phyloP scores from a whole-genome alignment of 441 rosid species.

The Flueggea neowawraea region DNA sequence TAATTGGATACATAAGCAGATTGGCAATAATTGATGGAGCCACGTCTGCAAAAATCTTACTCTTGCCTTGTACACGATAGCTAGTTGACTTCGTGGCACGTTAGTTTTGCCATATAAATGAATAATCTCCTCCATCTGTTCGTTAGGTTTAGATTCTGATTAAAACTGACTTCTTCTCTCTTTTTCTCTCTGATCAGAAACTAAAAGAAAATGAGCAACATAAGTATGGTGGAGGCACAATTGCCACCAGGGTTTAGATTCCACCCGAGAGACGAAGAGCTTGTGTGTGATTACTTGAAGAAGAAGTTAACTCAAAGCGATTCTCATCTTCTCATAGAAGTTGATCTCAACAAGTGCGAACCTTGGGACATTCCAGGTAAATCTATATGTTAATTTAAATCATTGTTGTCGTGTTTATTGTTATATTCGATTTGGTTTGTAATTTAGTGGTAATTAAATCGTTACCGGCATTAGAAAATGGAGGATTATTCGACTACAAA shows the following conservation, averaged over 20 bases:
- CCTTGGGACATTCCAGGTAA: slow-evolving; percentile 83
- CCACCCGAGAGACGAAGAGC: slow-evolving; percentile 70
- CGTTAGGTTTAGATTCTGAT: too few species aligned
- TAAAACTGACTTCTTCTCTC: neutral
- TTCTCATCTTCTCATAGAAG: slow-evolving; percentile 29
- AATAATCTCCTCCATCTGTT: too few species aligned
- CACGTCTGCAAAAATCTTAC: too few species aligned
- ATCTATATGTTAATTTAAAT: neutral
- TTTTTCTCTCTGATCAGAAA: neutral
- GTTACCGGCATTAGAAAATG: too few species aligned
- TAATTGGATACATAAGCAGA: too few species aligned
- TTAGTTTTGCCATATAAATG: too few species aligned
- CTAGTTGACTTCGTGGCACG: too few species aligned
- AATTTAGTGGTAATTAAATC: too few species aligned
- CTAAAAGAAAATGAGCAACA: slow-evolving; percentile 17
- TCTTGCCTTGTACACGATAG: too few species aligned
- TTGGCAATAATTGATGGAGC: too few species aligned
- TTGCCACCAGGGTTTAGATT: slow-evolving; percentile 72
- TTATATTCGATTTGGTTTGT: too few species aligned
- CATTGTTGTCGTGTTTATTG: neutral
- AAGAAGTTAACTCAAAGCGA: slow-evolving; percentile 22
- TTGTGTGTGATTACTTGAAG: slow-evolving; percentile 59
- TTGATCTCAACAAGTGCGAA: slow-evolving; percentile 70
- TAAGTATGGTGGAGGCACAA: slow-evolving; percentile 29
- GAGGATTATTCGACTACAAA: too few species aligned